A percentile compares a stretch with the other conserved stretches of the same genome.
Conservation (phyloP, 2,329 filamentous ascomycete species). For the Aspergillus tubingensis region DNA sequence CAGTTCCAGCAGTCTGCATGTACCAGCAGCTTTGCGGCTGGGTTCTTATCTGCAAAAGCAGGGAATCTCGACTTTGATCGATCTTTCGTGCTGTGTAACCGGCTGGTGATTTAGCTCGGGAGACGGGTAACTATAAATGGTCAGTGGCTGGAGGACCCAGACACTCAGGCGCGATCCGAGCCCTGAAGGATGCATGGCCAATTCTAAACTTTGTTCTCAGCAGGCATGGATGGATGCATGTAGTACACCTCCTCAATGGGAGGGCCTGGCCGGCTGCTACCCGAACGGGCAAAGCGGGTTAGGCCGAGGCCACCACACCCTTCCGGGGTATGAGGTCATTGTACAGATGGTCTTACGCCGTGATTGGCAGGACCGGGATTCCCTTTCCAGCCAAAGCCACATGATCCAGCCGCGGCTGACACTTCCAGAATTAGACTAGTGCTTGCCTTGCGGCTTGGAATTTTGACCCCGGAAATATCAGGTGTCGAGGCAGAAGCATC, state of each 20-base stretch:
- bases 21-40: background rate
- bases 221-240: background rate
- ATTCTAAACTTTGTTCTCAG: background rate
- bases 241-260: background rate
- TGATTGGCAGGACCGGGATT: background rate
- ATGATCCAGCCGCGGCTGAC: background rate
- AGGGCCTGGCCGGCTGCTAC: slow-evolving; percentile 1
- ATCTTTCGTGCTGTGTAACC: slow-evolving; percentile 2
- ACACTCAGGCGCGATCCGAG: background rate
- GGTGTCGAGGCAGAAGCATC: slow-evolving; percentile 8
- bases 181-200: background rate
- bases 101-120: background rate
- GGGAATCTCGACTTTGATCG: slow-evolving; percentile 7
- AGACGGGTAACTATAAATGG: background rate
- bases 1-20: background rate
- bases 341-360: background rate
- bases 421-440: background rate
- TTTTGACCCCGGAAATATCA: background rate
- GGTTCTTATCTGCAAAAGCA: background rate
- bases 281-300: background rate
- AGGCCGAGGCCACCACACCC: background rate
- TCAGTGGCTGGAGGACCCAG: background rate
- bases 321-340: slow-evolving; percentile 1
- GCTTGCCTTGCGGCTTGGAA: background rate
- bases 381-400: background rate